phyloP scores from a whole-genome alignment of 2,329 filamentous ascomycete genomes.

The Penicillium sp. region DNA sequence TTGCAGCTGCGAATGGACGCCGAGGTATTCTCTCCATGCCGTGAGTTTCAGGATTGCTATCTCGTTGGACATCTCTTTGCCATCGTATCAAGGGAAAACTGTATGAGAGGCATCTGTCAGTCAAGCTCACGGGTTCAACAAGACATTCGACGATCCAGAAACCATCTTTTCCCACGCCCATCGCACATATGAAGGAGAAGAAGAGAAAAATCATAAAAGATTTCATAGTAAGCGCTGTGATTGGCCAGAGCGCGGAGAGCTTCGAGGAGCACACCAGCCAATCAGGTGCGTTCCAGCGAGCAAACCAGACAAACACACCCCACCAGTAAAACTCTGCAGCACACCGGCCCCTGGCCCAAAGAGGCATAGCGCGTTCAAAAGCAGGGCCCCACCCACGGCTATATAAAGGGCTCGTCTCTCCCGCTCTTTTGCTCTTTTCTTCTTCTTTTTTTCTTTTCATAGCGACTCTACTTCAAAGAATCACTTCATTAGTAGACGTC shows the following conservation, averaged over 20 bases:
- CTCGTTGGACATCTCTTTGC: neutral
- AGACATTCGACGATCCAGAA: neutral
- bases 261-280: neutral
- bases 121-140: no score
- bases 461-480: conserved; percentile 56
- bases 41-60: no score
- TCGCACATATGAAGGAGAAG: neutral
- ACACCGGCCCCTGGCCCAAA: neutral
- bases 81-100: no score
- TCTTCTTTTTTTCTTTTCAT: conserved; percentile 22
- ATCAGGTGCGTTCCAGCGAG: conserved; percentile 15
- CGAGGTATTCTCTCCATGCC: no score
- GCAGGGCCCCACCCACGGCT: conserved; percentile 5
- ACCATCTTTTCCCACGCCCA: neutral
- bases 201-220: neutral
- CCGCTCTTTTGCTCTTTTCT: conserved; percentile 20
- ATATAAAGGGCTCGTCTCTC: conserved; percentile 26
- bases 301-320: conserved; percentile 16
- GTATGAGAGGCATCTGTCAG: no score
- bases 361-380: neutral
- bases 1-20: no score
- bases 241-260: neutral
- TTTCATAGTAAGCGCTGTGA: neutral
- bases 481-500: conserved; percentile 98
- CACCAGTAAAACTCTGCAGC: conserved; percentile 5